Conservation (phyloP, 768 basidiomycete species). For the Paxillus rubicundulus region DNA sequence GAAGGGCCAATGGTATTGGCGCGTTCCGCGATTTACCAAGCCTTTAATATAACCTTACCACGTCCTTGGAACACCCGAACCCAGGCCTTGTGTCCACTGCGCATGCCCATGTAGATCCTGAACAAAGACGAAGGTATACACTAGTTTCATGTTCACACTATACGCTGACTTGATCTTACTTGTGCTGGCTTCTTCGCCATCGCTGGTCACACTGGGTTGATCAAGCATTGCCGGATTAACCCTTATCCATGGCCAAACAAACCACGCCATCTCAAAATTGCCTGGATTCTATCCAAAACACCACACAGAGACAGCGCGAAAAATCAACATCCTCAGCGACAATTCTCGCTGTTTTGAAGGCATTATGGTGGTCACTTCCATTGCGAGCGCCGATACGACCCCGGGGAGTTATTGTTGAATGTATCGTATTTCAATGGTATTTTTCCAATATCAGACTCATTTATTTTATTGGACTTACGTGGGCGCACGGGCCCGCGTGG, state of each 20-base stretch:
- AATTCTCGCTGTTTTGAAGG: slow-evolving; percentile 9
- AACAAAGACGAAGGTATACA: slow-evolving; percentile 12
- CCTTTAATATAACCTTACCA: slow-evolving; percentile 23
- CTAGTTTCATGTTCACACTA: neutral
- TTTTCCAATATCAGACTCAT: slow-evolving; percentile 30
- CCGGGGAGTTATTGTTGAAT: slow-evolving; percentile 24
- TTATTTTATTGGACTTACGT: slow-evolving; percentile 38
- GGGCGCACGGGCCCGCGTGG: slow-evolving; percentile 40
- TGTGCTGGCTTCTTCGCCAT: neutral
- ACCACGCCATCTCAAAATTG: slow-evolving; percentile 19
- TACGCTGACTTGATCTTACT: slow-evolving; percentile 6
- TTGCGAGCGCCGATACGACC: slow-evolving; percentile 18
- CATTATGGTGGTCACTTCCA: slow-evolving; percentile 10
- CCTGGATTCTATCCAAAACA: slow-evolving; percentile 1
- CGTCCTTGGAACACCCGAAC: slow-evolving; percentile 13
- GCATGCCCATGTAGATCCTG: slow-evolving; percentile 5
- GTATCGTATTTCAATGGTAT: slow-evolving; percentile 31
- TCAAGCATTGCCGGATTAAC: slow-evolving; percentile 23
- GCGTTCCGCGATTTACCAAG: slow-evolving; percentile 8
- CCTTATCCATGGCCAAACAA: slow-evolving; percentile 35
- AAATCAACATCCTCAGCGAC: neutral
- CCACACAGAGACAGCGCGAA: neutral
- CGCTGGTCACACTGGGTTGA: slow-evolving; percentile 10
- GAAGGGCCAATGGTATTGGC: neutral
- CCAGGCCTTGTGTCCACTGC: slow-evolving; percentile 18